These are phyloP conservation scores for Schizonepeta tenuifolia DNA, from an alignment of 257 asterid species.

Conservation along the genomic window DNA sequence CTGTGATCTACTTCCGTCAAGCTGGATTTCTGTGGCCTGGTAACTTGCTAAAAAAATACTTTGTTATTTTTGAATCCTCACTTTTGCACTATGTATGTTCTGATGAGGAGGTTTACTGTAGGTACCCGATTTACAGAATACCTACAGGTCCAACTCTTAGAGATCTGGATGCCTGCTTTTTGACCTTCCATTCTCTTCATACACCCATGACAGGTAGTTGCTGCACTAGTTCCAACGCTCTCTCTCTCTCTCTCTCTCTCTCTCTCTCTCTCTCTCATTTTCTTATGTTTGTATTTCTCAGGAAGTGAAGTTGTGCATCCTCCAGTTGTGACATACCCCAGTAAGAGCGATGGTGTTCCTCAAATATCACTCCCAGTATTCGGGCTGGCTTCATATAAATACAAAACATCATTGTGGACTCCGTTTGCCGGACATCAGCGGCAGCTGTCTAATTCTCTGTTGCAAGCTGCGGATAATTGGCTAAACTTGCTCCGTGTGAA, in stretches of 20 bases:
- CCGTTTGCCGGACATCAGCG: conserved; percentile 55
- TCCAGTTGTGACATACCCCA: conserved; percentile 50
- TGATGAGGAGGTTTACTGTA: conserved; percentile 34
- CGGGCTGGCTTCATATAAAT: conserved; percentile 86
- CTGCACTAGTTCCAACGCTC: not conserved
- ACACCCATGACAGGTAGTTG: conserved; percentile 69
- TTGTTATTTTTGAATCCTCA: not conserved
- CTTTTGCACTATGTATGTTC: conserved; percentile 10
- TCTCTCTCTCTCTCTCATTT: not conserved
- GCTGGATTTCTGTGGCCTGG: conserved; percentile 99
- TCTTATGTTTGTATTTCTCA: conserved; percentile 30
- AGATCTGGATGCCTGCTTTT: conserved; percentile 92
- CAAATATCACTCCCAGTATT: conserved; percentile 71
- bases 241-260: not conserved
- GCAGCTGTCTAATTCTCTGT: conserved; percentile 57
- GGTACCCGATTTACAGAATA: conserved; percentile 99
- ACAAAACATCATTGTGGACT: conserved; percentile 76
- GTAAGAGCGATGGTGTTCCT: conserved; percentile 55
- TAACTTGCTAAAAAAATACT: conserved; percentile 29
- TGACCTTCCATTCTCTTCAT: conserved; percentile 91
- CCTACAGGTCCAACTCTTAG: conserved; percentile 87
- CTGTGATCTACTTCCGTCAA: conserved; percentile 79
- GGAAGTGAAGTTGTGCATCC: conserved; percentile 58
- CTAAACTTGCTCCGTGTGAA: conserved; percentile 57
- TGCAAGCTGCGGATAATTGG: conserved; percentile 78